These are phyloP conservation scores for Margaritispora aquatica DNA, from an alignment of 495 filamentous ascomycete genomes.

Conservation along the genomic window DNA sequence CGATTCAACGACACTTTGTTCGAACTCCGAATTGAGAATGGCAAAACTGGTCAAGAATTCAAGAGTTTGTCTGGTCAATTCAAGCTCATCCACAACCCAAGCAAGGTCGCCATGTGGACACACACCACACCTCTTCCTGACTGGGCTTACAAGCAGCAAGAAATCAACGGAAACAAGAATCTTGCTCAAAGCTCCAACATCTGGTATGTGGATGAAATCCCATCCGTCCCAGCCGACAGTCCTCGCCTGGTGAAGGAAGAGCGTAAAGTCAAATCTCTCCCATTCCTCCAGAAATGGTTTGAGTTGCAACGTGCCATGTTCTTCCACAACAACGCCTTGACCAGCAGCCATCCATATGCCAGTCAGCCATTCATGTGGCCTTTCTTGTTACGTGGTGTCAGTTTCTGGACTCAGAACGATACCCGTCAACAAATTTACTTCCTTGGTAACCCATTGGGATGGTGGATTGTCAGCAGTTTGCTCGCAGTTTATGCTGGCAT, in stretches of 20 bases:
- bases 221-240: slow-evolving; percentile 62
- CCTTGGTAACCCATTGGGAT: slow-evolving; percentile 92
- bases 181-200: slow-evolving; percentile 82
- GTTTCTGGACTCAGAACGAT: slow-evolving; percentile 98
- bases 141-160: slow-evolving; percentile 94
- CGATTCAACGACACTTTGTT: slow-evolving; percentile 89
- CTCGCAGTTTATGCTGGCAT: slow-evolving; percentile 93
- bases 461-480: slow-evolving; percentile 92
- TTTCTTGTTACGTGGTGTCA: slow-evolving; percentile 91
- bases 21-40: slow-evolving; percentile 84
- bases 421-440: slow-evolving; percentile 98
- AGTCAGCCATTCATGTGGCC: slow-evolving; percentile 97
- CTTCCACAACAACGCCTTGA: slow-evolving; percentile 97
- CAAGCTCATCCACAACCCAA: slow-evolving; percentile 89
- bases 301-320: slow-evolving; percentile 98
- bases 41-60: slow-evolving; percentile 77
- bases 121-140: slow-evolving; percentile 89
- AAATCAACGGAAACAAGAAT: slow-evolving; percentile 99
- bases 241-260: slow-evolving; percentile 65
- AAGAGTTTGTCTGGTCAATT: slow-evolving; percentile 85
- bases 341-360: slow-evolving; percentile 92
- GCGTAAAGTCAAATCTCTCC: slow-evolving; percentile 69
- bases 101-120: slow-evolving; percentile 98
- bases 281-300: slow-evolving; percentile 92
- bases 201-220: slow-evolving; percentile 90